Evolutionary conservation across 2,329 filamentous ascomycete species (phyloP).

Genomic region (Exutisphaerella laricina): DNA sequence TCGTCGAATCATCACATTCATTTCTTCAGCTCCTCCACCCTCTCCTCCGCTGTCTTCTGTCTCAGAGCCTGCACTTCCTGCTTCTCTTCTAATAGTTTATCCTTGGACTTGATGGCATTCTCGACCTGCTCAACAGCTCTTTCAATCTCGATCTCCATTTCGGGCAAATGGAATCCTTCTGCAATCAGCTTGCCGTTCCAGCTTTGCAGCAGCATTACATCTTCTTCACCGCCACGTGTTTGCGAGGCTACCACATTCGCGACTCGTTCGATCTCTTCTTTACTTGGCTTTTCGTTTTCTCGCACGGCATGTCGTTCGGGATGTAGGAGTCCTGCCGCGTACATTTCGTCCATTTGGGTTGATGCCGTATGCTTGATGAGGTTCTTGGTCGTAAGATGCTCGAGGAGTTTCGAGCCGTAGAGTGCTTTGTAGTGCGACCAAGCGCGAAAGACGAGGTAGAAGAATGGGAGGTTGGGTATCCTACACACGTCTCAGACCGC

Average conservation of each 20-base stretch:
- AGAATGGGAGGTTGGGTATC: constrained; percentile 91
- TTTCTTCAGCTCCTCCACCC: constrained; percentile 3
- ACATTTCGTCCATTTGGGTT: constrained; percentile 66
- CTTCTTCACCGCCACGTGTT: constrained; percentile 38
- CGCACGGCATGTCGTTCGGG: constrained; percentile 38
- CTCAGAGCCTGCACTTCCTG: constrained; percentile 8
- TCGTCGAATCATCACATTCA: not conserved
- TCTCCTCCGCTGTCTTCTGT: constrained; percentile 1
- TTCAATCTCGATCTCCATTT: constrained; percentile 52
- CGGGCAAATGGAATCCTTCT: constrained; percentile 44
- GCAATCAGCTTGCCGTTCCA: constrained; percentile 50
- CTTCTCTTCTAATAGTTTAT: constrained; percentile 12
- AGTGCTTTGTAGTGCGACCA: constrained; percentile 91
- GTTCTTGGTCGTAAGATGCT: constrained; percentile 71
- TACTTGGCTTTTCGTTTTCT: constrained; percentile 34
- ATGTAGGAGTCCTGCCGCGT: constrained; percentile 50
- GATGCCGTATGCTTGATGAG: constrained; percentile 64
- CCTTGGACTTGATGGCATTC: constrained; percentile 34
- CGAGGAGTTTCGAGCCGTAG: constrained; percentile 74
- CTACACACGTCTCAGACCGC: constrained; percentile 42
- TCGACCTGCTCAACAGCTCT: constrained; percentile 49
- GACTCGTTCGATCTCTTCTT: constrained; percentile 36
- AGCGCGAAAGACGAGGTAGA: constrained; percentile 85
- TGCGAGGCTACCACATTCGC: constrained; percentile 37
- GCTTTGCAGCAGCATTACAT: constrained; percentile 45